Conservation (phyloP, 257 asterid species). For the Solanum peruvianum region DNA sequence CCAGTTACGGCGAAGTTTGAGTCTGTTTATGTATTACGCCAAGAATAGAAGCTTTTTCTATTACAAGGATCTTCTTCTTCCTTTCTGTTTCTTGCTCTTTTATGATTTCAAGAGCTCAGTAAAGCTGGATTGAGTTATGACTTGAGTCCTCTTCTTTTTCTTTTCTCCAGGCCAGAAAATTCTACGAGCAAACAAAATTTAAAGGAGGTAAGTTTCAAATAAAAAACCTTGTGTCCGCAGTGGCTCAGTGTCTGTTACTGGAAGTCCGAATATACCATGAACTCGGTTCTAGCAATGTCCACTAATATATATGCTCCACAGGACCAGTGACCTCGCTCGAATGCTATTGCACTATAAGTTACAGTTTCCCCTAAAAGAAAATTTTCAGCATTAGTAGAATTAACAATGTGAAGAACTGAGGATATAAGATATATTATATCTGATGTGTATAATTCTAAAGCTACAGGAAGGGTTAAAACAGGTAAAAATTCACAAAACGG, state of each 20-base stretch:
- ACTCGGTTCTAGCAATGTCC: neutral
- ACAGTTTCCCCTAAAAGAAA: neutral
- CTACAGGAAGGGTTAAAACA: neutral
- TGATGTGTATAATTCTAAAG: neutral
- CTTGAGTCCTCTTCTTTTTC: neutral
- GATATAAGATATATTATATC: neutral
- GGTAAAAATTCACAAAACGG: neutral
- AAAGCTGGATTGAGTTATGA: neutral
- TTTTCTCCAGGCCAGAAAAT: conserved; percentile 63
- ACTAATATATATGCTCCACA: neutral
- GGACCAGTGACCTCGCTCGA: neutral
- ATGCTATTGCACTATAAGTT: neutral
- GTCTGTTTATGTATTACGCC: neutral
- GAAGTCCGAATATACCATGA: neutral
- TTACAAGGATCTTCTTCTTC: no score
- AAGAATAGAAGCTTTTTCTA: no score
- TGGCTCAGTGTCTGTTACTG: neutral
- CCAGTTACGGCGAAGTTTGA: neutral
- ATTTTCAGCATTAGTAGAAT: neutral
- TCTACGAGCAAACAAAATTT: conserved; percentile 76
- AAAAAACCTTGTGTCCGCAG: neutral
- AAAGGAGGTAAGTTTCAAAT: conserved; percentile 60
- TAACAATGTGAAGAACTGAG: neutral
- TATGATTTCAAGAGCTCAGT: neutral
- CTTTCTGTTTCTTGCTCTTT: neutral